These are phyloP conservation scores for Jamesozyma gamospora DNA, from an alignment of 805 yeast species.

Conservation along the genomic window DNA sequence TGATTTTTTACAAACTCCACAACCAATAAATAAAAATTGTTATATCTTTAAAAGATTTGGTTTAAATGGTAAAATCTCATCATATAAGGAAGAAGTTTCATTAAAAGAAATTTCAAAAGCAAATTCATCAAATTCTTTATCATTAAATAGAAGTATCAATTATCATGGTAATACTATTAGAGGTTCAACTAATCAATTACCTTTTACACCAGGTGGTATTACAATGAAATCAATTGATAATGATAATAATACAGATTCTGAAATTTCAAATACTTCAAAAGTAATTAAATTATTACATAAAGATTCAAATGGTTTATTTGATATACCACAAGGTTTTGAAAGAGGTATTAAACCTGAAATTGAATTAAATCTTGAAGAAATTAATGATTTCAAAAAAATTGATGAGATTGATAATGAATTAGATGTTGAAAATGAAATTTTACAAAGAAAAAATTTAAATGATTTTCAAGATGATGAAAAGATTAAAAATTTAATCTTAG, in stretches of 20 bases:
- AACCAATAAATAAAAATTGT: slow-evolving; percentile 50
- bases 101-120: slow-evolving; percentile 35
- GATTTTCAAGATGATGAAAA: slow-evolving; percentile 11
- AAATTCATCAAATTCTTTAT: slow-evolving; percentile 59
- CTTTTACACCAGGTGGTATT: slow-evolving; percentile 92
- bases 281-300: slow-evolving; percentile 41
- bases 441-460: slow-evolving; percentile 16
- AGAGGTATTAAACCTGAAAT: slow-evolving; percentile 48
- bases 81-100: slow-evolving; percentile 55
- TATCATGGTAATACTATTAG: slow-evolving; percentile 49
- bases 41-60: slow-evolving; percentile 67
- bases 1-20: slow-evolving; percentile 49
- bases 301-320: slow-evolving; percentile 68
- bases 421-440: slow-evolving; percentile 32
- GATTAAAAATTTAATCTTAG: slow-evolving; percentile 4
- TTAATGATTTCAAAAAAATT: slow-evolving; percentile 18
- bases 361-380: slow-evolving; percentile 5
- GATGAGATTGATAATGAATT: slow-evolving; percentile 28
- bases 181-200: slow-evolving; percentile 68
- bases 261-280: slow-evolving; percentile 15
- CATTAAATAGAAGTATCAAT: slow-evolving; percentile 58
- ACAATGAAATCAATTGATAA: slow-evolving; percentile 19
- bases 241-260: slow-evolving; percentile 11
- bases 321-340: slow-evolving; percentile 69
- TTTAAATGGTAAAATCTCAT: slow-evolving; percentile 55